Evolutionary conservation across 2,329 filamentous ascomycete genomes (phyloP).

Genomic region (Hortaea werneckii): DNA sequence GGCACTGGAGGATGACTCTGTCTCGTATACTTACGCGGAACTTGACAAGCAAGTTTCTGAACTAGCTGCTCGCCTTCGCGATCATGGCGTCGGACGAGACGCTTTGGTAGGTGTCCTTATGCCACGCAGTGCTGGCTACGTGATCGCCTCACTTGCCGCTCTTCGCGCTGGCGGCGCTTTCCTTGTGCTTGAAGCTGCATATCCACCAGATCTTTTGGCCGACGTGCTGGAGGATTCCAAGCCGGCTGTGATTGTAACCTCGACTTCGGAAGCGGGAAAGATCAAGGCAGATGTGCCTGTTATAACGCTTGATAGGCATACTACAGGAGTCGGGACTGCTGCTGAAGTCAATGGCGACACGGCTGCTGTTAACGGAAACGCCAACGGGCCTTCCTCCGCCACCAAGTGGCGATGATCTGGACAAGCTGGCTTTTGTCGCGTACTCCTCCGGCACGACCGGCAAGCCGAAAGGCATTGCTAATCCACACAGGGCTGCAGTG

Average conservation of each 20-base stretch:
- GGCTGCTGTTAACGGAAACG: conserved; percentile 23
- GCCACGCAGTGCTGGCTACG: conserved; percentile 66
- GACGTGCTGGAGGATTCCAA: conserved; percentile 69
- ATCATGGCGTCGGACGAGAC: conserved; percentile 61
- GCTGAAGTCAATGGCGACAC: conserved; percentile 7
- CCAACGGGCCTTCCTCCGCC: conserved; percentile 15
- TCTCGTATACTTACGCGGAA: conserved; percentile 60
- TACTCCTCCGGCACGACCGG: conserved; percentile 72
- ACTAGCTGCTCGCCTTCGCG: conserved; percentile 55
- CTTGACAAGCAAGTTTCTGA: conserved; percentile 56
- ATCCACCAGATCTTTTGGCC: conserved; percentile 61
- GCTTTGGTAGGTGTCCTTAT: conserved; percentile 65
- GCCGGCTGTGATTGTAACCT: conserved; percentile 61
- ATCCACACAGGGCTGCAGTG: conserved; percentile 59
- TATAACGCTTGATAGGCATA: conserved; percentile 51
- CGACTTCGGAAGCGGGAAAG: conserved; percentile 52
- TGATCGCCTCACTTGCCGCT: conserved; percentile 68
- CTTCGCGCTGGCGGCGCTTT: conserved; percentile 71
- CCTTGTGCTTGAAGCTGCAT: conserved; percentile 68
- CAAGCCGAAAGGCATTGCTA: conserved; percentile 67
- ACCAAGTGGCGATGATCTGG: conserved; percentile 57
- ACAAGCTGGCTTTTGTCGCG: conserved; percentile 67
- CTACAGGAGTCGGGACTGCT: conserved; percentile 1
- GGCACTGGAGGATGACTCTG: conserved; percentile 61
- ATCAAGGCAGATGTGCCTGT: conserved; percentile 55